Conservation (phyloP, 352 stramenopile species). For the Phytophthora constricta region DNA sequence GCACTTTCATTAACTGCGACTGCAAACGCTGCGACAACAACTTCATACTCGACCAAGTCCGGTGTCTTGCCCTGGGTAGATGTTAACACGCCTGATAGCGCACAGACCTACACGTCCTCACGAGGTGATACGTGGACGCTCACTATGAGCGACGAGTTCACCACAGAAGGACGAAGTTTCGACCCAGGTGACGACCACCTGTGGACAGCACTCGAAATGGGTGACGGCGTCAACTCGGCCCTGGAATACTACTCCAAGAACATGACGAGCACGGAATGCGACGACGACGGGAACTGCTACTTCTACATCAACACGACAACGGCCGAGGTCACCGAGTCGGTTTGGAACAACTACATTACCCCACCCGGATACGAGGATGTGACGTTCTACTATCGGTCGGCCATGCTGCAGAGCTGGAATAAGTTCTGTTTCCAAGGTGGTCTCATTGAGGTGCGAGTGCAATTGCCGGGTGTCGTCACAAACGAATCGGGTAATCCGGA, state of each 20-base stretch:
- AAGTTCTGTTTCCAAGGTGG: slow-evolving; percentile 95
- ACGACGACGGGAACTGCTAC: slow-evolving; percentile 57
- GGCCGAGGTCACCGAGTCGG: slow-evolving; percentile 41
- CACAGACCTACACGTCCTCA: slow-evolving; percentile 47
- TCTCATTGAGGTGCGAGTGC: slow-evolving; percentile 85
- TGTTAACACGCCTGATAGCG: slow-evolving; percentile 48
- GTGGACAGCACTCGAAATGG: slow-evolving; percentile 89
- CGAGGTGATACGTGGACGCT: slow-evolving; percentile 65
- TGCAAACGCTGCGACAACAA: neutral
- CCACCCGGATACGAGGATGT: slow-evolving; percentile 53
- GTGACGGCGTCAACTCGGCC: slow-evolving; percentile 73
- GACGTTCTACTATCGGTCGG: slow-evolving; percentile 59
- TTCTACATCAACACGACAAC: slow-evolving; percentile 67
- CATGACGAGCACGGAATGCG: slow-evolving; percentile 69
- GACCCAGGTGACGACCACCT: slow-evolving; percentile 91
- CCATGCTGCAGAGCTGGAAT: slow-evolving; percentile 91
- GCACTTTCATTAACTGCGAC: neutral
- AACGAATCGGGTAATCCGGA: slow-evolving; percentile 50
- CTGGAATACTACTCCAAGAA: slow-evolving; percentile 67
- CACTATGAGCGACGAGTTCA: slow-evolving; percentile 62
- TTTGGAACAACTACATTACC: slow-evolving; percentile 72
- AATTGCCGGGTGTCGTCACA: slow-evolving; percentile 84
- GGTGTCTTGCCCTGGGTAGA: slow-evolving; percentile 66
- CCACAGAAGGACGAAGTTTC: slow-evolving; percentile 74
- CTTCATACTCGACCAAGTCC: slow-evolving; percentile 32